Percentiles rank a stretch among this genome's conserved stretches.
phyloP scores from a whole-genome alignment of 2,329 filamentous ascomycete genomes.

The Hortaea werneckii region DNA sequence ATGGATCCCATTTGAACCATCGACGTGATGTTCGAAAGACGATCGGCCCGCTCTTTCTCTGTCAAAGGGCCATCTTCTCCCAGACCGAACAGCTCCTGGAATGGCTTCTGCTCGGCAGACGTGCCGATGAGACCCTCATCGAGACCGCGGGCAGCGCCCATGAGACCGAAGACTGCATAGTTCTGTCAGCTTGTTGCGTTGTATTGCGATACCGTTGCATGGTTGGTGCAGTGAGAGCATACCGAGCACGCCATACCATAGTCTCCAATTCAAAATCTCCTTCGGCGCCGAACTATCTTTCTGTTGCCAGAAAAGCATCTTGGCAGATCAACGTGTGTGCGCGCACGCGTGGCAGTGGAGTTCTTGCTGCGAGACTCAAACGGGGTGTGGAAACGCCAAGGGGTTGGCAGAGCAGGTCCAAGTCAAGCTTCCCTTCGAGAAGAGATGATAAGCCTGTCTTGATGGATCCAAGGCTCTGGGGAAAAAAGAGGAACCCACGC shows the following conservation, averaged over 20 bases:
- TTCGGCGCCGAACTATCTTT: constrained; percentile 52
- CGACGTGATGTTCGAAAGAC: constrained; percentile 55
- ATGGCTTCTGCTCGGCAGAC: constrained; percentile 50
- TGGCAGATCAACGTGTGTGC: constrained; percentile 2
- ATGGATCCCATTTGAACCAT: constrained; percentile 77
- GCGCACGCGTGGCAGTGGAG: background rate
- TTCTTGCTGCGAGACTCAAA: background rate
- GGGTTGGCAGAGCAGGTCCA: background rate
- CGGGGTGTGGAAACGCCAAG: background rate
- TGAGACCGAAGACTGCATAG: constrained; percentile 34
- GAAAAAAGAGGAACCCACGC: background rate
- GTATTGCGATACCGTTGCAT: background rate
- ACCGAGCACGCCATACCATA: constrained; percentile 62
- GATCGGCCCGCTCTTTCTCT: constrained; percentile 52
- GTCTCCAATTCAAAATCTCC: constrained; percentile 64
- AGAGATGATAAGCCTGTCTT: background rate
- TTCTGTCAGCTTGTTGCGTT: background rate
- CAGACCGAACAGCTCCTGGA: constrained; percentile 51
- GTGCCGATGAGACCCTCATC: constrained; percentile 64
- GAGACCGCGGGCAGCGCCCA: constrained; percentile 68
- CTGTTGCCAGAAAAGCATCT: constrained; percentile 20
- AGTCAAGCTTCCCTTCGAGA: no score
- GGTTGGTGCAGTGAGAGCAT: background rate
- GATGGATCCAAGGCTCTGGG: background rate
- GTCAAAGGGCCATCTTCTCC: constrained; percentile 38